Evolutionary conservation across 1,139 yeast genomes (phyloP).

Genomic region (Blastobotrys raffinosifermentans): DNA sequence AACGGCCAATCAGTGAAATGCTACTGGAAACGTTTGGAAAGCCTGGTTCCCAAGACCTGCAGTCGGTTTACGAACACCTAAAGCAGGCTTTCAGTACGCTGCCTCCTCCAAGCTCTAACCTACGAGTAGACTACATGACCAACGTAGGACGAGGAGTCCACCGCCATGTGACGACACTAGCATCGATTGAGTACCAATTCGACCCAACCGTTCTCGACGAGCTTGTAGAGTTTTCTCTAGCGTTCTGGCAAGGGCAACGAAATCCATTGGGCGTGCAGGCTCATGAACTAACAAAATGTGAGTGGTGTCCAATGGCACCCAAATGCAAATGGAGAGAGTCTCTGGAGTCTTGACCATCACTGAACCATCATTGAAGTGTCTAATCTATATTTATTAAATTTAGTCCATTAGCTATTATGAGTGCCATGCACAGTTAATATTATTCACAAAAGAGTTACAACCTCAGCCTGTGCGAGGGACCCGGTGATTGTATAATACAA

Average conservation of each 20-base stretch:
- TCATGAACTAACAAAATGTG: conserved; percentile 20
- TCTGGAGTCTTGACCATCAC: too few relatives aligned
- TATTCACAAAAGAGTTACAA: background rate
- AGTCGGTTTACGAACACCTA: background rate
- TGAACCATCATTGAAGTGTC: too few relatives aligned
- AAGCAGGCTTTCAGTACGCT: background rate
- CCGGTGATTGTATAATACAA: background rate
- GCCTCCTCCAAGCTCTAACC: conserved; percentile 10
- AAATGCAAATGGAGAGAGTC: conserved; percentile 22
- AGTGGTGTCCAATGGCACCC: conserved; percentile 16
- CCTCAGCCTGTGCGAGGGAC: background rate
- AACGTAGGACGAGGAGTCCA: conserved; percentile 8
- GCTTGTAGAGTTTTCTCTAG: conserved; percentile 22
- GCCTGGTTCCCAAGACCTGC: background rate
- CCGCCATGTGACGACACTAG: conserved; percentile 13
- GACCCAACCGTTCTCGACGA: conserved; percentile 17
- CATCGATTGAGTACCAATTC: conserved; percentile 16
- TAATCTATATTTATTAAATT: conserved; percentile 1
- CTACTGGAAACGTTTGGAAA: conserved; percentile 1
- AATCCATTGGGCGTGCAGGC: conserved; percentile 25
- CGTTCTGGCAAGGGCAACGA: conserved; percentile 26
- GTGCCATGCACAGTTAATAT: background rate
- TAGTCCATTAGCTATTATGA: background rate
- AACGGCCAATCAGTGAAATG: conserved; percentile 3
- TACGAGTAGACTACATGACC: conserved; percentile 19